Conservation (phyloP, 495 filamentous ascomycete species). For the Tuber aestivum region DNA sequence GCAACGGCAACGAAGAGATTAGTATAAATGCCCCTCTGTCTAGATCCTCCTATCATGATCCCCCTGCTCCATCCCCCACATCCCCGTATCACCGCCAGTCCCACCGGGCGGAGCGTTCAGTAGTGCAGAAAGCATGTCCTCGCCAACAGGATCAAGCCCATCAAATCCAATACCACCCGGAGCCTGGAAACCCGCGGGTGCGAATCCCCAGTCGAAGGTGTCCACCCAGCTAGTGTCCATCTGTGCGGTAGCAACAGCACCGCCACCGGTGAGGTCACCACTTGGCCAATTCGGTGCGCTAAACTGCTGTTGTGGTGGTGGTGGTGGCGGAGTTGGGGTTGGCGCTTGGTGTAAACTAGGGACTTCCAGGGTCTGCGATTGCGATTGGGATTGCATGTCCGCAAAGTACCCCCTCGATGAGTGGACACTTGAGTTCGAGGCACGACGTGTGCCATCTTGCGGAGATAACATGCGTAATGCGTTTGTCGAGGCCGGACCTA, state of each 20-base stretch:
- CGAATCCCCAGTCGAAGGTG: slow-evolving; percentile 19
- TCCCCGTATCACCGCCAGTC: slow-evolving; percentile 25
- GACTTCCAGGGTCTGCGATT: slow-evolving; percentile 35
- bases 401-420: slow-evolving; percentile 21
- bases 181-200: slow-evolving; percentile 5
- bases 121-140: slow-evolving; percentile 15
- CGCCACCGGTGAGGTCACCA: slow-evolving; percentile 2
- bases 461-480: slow-evolving; percentile 38
- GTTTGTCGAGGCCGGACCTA: slow-evolving; percentile 10
- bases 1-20: neutral
- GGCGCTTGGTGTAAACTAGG: slow-evolving; percentile 26
- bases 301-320: slow-evolving; percentile 12
- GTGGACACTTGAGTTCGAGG: slow-evolving; percentile 24
- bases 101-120: slow-evolving; percentile 13
- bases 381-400: slow-evolving; percentile 11
- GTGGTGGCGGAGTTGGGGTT: slow-evolving; percentile 3
- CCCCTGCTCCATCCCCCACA: slow-evolving; percentile 36
- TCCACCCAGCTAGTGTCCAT: slow-evolving; percentile 33
- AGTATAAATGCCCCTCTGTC: neutral
- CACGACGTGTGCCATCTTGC: slow-evolving; percentile 28
- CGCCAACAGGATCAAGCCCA: slow-evolving; percentile 17
- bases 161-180: slow-evolving; percentile 20
- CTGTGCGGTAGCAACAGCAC: neutral
- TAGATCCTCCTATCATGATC: slow-evolving; percentile 21
- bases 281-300: slow-evolving; percentile 19